A percentile compares a stretch with the other conserved stretches of the same genome.
Evolutionary conservation across 202 grass and related monocot genomes (phyloP).

Genomic region (Bolboschoenoplectus hybrid): DNA sequence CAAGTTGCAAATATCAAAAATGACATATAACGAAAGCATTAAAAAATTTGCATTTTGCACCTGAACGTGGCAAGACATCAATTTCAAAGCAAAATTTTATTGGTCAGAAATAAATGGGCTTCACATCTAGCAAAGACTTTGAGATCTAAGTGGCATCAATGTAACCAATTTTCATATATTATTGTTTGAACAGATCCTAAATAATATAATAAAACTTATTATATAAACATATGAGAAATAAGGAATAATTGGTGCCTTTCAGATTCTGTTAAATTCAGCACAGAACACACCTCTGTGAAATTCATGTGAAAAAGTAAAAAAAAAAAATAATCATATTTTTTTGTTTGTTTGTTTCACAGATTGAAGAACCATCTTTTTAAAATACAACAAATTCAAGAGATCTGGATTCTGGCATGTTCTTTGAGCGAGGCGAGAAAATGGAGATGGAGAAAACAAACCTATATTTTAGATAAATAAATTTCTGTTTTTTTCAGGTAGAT

Average conservation of each 20-base stretch:
- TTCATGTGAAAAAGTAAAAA: no score
- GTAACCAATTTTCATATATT: neutral
- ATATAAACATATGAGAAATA: neutral
- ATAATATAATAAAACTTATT: neutral
- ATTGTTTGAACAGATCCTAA: neutral
- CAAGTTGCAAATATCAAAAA: constrained; percentile 19
- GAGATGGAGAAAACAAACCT: neutral
- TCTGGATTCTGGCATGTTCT: neutral
- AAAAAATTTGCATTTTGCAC: neutral
- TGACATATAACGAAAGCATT: neutral
- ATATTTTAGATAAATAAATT: no score
- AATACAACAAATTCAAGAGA: neutral
- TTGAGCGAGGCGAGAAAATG: neutral
- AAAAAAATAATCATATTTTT: no score
- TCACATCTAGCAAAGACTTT: neutral
- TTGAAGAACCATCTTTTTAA: no score
- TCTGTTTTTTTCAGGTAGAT: no score
- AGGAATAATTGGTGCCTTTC: no score
- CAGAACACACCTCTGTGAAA: no score
- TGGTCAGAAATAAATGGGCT: constrained; percentile 17
- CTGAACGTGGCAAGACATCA: constrained; percentile 4
- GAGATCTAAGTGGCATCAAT: neutral
- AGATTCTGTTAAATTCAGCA: no score
- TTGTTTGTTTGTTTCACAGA: no score
- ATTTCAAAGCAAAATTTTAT: constrained; percentile 5